Conservation (phyloP, 2,329 filamentous ascomycete species). For the Hypoxylon sp. region DNA sequence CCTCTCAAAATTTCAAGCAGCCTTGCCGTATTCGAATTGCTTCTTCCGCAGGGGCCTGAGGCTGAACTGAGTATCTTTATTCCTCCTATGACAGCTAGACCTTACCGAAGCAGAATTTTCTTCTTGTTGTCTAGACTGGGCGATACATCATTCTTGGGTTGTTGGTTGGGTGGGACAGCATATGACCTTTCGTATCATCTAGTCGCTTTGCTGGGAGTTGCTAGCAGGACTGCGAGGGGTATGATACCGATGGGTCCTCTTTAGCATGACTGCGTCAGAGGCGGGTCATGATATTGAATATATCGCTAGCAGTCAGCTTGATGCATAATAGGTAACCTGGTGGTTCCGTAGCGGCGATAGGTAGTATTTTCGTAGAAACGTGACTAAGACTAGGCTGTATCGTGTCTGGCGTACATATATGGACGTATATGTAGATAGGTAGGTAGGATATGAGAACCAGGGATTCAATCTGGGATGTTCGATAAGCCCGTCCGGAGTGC, state of each 20-base stretch:
- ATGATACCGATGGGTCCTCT: constrained; percentile 13
- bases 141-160: constrained; percentile 28
- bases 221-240: constrained; percentile 21
- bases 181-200: constrained; percentile 24
- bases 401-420: not conserved
- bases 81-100: not conserved
- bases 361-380: constrained; percentile 24
- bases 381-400: constrained; percentile 21
- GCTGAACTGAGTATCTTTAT: not conserved
- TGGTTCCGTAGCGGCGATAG: constrained; percentile 19
- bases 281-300: constrained; percentile 31
- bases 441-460: constrained; percentile 10
- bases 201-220: constrained; percentile 9
- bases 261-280: constrained; percentile 35
- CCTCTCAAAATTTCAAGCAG: constrained; percentile 22
- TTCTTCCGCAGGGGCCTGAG: constrained; percentile 3
- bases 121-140: constrained; percentile 5
- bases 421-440: not conserved
- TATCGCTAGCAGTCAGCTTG: constrained; percentile 19
- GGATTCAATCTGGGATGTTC: constrained; percentile 25
- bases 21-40: constrained; percentile 4
- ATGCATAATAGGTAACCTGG: constrained; percentile 29
- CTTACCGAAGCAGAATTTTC: constrained; percentile 4
- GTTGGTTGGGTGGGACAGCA: constrained; percentile 34
- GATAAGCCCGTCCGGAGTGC: constrained; percentile 26